Evolutionary conservation across 2,329 filamentous ascomycete species (phyloP), one percentile per base, ranked within the genome.

Genomic region (Aspergillus carbonarius): DNA sequence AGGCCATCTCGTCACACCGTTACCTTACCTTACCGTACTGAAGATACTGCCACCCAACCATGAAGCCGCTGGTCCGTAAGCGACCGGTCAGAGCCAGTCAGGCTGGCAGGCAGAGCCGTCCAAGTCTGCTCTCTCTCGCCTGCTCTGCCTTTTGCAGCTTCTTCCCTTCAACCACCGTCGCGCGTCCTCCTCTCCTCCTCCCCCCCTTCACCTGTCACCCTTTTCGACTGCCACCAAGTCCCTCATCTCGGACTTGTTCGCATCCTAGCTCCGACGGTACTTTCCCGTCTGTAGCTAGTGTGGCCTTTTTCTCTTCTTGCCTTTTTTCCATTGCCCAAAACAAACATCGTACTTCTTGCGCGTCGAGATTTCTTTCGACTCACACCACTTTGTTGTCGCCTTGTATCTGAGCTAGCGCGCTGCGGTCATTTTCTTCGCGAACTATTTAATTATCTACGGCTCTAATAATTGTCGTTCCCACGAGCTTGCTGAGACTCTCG

Each of bases 241-340:
- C 35, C 25, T 30, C 23, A 25, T 64, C 60, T 58, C 61, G 54
- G 54, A 56, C 50, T 59, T 54, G 60, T 57, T 37, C 52, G 49
- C 52, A 61, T 57, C 40, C 60, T 61, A 25, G 57, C 56, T 63
- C 55, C 60, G 62, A 60, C 60, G 56, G 59, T 50, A 23, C 17
- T 30, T 57, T 18, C 39, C 58, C 56, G 60, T 63, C 60, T 57
- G 49, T 54, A 62, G 64, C 58, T 62, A 56, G 59, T 54, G 58
- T 62, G 61, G 55, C 52, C 51, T 57, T 54, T 59, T 40, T 50
- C 54, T 32, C 18, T 57, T 44, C 46, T 20, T 53, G 20, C 49
- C 18, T 35, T 20, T 53, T 17, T 32, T 39, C 13, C 44, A 15
- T 15, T 27, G 30, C 54, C 27, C 23, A 25, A 48, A 61, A 62